These are phyloP conservation scores for Ogataea paraovalis DNA, from an alignment of 805 yeast genomes.

Conservation along the genomic window DNA sequence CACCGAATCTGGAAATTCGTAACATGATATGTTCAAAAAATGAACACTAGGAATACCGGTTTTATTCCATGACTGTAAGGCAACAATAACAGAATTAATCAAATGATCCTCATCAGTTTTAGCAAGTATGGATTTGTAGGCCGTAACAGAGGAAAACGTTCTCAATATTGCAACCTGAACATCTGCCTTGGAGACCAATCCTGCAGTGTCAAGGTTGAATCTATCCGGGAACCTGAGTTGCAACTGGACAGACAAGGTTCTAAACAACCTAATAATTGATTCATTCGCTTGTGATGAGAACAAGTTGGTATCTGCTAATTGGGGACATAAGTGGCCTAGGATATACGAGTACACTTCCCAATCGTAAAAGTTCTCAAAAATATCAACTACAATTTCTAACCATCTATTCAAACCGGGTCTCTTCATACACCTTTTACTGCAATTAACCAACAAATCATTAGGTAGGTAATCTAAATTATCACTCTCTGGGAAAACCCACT, in stretches of 20 bases:
- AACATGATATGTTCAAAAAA: slow-evolving; percentile 71
- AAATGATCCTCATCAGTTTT: slow-evolving; percentile 61
- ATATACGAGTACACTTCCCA: slow-evolving; percentile 73
- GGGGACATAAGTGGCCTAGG: slow-evolving; percentile 68
- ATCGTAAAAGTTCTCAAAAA: slow-evolving; percentile 49
- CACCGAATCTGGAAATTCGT: slow-evolving; percentile 71
- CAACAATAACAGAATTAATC: slow-evolving; percentile 53
- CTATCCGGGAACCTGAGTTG: slow-evolving; percentile 43
- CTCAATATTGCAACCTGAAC: slow-evolving; percentile 63
- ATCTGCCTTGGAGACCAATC: slow-evolving; percentile 49
- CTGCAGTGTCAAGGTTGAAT: slow-evolving; percentile 34
- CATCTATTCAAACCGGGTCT: slow-evolving; percentile 42
- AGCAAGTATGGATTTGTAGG: slow-evolving; percentile 51
- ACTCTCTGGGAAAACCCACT: slow-evolving; percentile 64
- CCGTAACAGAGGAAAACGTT: slow-evolving; percentile 57
- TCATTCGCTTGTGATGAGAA: slow-evolving; percentile 40
- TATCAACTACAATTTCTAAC: slow-evolving; percentile 45
- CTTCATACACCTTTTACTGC: slow-evolving; percentile 28
- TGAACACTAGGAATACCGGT: slow-evolving; percentile 78
- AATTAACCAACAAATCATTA: slow-evolving; percentile 36
- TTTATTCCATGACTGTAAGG: slow-evolving; percentile 71
- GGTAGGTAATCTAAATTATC: slow-evolving; percentile 42
- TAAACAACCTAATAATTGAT: slow-evolving; percentile 39
- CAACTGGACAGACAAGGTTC: slow-evolving; percentile 53
- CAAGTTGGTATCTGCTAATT: slow-evolving; percentile 53